Evolutionary conservation across 2,329 filamentous ascomycete species (phyloP), one percentile per base, ranked within the genome.

Genomic region (Ceratocystis destructans): DNA sequence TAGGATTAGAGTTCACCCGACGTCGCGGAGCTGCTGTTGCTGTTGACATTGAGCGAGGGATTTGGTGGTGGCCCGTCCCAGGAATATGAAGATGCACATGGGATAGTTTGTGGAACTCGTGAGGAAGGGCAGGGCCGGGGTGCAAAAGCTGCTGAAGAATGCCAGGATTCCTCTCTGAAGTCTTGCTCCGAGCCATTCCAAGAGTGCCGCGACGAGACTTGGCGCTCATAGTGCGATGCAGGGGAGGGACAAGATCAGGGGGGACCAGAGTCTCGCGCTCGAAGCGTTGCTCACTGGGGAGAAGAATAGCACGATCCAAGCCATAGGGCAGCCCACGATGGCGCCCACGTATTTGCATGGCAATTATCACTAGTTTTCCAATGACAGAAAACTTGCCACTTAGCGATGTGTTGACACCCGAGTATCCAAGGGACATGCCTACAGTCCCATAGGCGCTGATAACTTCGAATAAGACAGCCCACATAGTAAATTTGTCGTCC

Each of bases 391-490:
- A 96, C 71, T 96, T 84, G 0, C 83, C 87, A 41, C 85, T 91
- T 70, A 99, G 90, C 0, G 89, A 91, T 0, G 90, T 82, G 74
- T 96, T 88, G 74, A 85, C 80, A 22, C 77, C 79, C 0, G 88
- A 80, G 69, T 93, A 96, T 5, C 94, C 94, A 17, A 99, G 81
- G 62, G 87, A 93, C 67, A 99, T 78, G 0, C 94, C 94, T 31
- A 99, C 94, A 0, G 94, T 99, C 69, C 94, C 95, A 72, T 96
- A 96, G 1, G 91, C 91, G 66, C 88, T 93, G 68, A 96, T 85
- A 61, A 95, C 85, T 73, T 96, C 91, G 71, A 96, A 96, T 2
- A 96, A 79, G 5, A 86, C 79, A 5, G 81, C 77, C 73, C 89
- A 92, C 73, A 89, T 77, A 67, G 84, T 82, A 71, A 91, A 89